A percentile compares a stretch with the other conserved stretches of the same genome.
These are phyloP conservation scores for Leccinum subspadiceum DNA, from an alignment of 1,284 basidiomycete species.

Conservation along the genomic window DNA sequence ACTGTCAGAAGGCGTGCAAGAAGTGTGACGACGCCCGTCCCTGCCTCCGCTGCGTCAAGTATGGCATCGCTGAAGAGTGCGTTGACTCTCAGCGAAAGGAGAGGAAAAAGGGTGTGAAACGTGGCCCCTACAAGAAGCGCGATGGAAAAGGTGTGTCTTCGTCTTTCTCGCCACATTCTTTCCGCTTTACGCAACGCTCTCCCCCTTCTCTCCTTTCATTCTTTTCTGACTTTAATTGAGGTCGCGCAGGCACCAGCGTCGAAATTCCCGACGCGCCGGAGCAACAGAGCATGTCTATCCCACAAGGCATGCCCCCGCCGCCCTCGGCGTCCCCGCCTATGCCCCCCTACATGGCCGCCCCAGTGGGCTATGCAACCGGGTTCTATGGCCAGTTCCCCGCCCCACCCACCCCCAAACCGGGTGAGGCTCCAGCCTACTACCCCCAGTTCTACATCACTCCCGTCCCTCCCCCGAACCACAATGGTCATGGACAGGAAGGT, in stretches of 20 bases:
- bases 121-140: constrained; percentile 92
- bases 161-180: constrained; percentile 28
- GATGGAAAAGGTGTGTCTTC: constrained; percentile 71
- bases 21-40: constrained; percentile 87
- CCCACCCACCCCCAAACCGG: constrained; percentile 47
- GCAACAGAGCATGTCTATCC: constrained; percentile 42
- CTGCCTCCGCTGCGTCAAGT: constrained; percentile 84
- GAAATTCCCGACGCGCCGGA: constrained; percentile 49
- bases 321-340: constrained; percentile 45
- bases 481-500: constrained; percentile 43
- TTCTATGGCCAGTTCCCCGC: constrained; percentile 52
- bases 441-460: constrained; percentile 49
- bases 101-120: constrained; percentile 81
- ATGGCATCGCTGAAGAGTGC: constrained; percentile 78
- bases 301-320: constrained; percentile 42
- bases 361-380: constrained; percentile 41
- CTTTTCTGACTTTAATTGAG: constrained; percentile 44
- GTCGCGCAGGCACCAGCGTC: constrained; percentile 54
- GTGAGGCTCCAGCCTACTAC: constrained; percentile 50
- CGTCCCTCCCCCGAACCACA: constrained; percentile 41
- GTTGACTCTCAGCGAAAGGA: constrained; percentile 82
- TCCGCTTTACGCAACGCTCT: constrained; percentile 18
- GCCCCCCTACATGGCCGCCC: constrained; percentile 44
- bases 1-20: constrained; percentile 89
- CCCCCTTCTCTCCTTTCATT: constrained; percentile 11